Base-by-base conservation (phyloP, 2,329 filamentous ascomycete genomes). In the Emmonsiellopsis sp. region DNA sequence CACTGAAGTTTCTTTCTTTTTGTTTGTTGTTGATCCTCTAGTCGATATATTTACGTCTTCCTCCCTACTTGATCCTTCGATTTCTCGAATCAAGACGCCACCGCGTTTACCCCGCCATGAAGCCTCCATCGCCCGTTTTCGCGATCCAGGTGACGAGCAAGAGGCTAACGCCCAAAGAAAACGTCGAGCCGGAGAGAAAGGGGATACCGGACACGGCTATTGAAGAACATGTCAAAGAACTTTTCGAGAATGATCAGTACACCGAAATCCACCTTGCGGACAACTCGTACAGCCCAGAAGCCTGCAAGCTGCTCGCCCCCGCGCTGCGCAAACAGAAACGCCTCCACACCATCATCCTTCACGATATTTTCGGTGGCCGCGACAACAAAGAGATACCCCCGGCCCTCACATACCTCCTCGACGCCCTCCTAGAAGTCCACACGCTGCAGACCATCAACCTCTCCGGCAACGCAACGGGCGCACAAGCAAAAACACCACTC, bases 301-400 rank as follows among this genome's bases (percentile, higher is more conserved):
- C 93, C 48, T 94, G 87, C 68, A 85, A 91, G 71, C 84, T 85
- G 34, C 82, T 98, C 44, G 91, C 89, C 44, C 83, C 89, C 61
- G 85, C 94, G 50, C 77, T 98, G 53, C 81, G 85, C 57, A 87
- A 86, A 53, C 95, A 97, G 75, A 88, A 88, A 74, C 85, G 78
- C 58, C 78, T 96, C 42, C 81, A 87, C 58, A 77, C 85, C 65
- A 91, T 88, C 66, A 95, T 96, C 74, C 79, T 98, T 54, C 91
- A 91, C 70, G 93, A 98, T 71, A 95, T 98, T 76, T 98, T 97
- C 77, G 98, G 93, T 55, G 88, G 88, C 34, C 88, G 93, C 61
- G 82, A 97, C 45, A 83, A 97, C 58, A 87, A 84, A 70, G 93
- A 98, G 70, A 98, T 98, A 58, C 93, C 93, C 47, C 85, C 86